A percentile compares a stretch with the other conserved stretches of the same genome.
Conservation (phyloP, 129 eudicot genomes). For the Lactuca saligna region DNA sequence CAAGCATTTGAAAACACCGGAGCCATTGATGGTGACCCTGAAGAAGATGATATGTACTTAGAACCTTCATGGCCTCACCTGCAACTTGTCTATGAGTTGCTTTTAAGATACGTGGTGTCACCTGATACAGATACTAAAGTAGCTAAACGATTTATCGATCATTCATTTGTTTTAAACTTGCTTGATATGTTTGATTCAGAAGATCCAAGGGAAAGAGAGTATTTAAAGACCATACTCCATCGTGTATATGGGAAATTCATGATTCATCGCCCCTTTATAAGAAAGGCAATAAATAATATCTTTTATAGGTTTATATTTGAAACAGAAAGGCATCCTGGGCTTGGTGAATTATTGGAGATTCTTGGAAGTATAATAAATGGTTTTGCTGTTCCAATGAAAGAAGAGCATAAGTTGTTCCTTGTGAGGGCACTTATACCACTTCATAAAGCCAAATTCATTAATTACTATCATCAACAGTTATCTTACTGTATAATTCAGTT, state of each 20-base stretch:
- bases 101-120: conserved; percentile 57
- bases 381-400: conserved; percentile 63
- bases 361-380: conserved; percentile 71
- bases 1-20: conserved; percentile 55
- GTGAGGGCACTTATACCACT: conserved; percentile 55
- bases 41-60: conserved; percentile 55
- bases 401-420: conserved; percentile 64
- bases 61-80: conserved; percentile 66
- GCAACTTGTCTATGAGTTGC: conserved; percentile 58
- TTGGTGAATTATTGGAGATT: conserved; percentile 66
- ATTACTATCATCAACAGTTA: conserved; percentile 59
- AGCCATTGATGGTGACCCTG: conserved; percentile 50
- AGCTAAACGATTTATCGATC: conserved; percentile 57
- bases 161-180: conserved; percentile 52
- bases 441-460: conserved; percentile 58
- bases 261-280: conserved; percentile 70
- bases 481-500: conserved; percentile 59
- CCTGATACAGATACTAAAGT: conserved; percentile 60
- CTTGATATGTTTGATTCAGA: conserved; percentile 62
- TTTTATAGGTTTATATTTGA: conserved; percentile 62
- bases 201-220: conserved; percentile 62
- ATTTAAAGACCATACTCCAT: conserved; percentile 60
- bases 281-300: conserved; percentile 59
- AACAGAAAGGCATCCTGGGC: conserved; percentile 57
- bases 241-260: conserved; percentile 64